Evolutionary conservation across 345 rosid genomes (phyloP).

Genomic region (rapeseed (Brassica napus)): DNA sequence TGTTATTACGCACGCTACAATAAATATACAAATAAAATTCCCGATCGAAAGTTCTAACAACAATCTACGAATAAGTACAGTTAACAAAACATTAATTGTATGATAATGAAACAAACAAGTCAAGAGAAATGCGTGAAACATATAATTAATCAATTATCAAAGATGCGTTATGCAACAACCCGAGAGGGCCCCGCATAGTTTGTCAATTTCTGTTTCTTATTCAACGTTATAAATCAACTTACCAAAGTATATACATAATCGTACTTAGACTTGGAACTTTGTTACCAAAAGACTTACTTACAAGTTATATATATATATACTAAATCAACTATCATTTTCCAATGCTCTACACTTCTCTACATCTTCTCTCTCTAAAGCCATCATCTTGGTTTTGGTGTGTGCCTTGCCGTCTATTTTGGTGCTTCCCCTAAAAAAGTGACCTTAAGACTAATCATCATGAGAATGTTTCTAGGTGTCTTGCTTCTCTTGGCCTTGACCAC

Average conservation of each 20-base stretch:
- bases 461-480: constrained; percentile 47
- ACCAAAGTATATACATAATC: not conserved
- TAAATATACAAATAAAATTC: not conserved
- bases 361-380: constrained; percentile 19
- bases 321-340: constrained; percentile 20
- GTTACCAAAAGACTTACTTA: constrained; percentile 18
- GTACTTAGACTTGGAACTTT: constrained; percentile 14
- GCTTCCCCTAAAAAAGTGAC: constrained; percentile 14
- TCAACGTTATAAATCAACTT: constrained; percentile 15
- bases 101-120: not conserved
- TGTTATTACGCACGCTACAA: not conserved
- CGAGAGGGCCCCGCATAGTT: constrained; percentile 25
- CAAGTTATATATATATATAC: constrained; percentile 2
- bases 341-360: not conserved
- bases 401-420: constrained; percentile 1
- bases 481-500: constrained; percentile 60
- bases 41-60: not conserved
- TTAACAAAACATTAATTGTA: not conserved
- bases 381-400: constrained; percentile 27
- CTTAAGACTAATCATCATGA: constrained; percentile 54
- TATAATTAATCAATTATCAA: not conserved
- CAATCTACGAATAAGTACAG: not conserved
- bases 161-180: constrained; percentile 2
- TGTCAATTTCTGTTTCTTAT: constrained; percentile 14
- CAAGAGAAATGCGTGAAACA: constrained; percentile 3